Base-by-base conservation (phyloP, 805 yeast species). In the Lipomyces sp. region DNA sequence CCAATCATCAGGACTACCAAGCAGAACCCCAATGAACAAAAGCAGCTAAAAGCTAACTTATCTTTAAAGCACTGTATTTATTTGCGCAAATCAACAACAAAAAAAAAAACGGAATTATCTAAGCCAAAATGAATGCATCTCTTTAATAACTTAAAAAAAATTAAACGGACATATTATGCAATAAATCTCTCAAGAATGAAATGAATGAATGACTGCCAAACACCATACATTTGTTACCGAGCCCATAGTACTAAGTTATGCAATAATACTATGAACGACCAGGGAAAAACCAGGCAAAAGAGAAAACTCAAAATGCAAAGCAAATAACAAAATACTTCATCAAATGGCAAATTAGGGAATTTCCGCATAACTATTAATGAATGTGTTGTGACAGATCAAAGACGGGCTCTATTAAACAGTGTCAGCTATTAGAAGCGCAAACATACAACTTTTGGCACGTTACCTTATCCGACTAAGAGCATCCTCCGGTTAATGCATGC, bases 401-500 rank as follows among this genome's bases (percentile, higher is more conserved):
- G 24, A 15, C 2, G 7, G 6, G 10, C 8, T 10, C n/a, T 15
- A 15, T 24, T 24, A 15, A 42, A 5, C 24, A 4, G 18, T 6
- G 48, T 42, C 48, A 42, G 48, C 8, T 42, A 42, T 15, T 15
- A 15, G 24, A 42, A 6, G 24, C 24, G 24, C 4, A 15, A 8
- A 42, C 24, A 42, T 5, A 1, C 15, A 42, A 15, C 5, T 18
- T 4, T 15, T n/a, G 3, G 18, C 48, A 42, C 48, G 4, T 24
- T 42, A 42, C 48, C 48, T 42, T 42, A 42, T 42, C 8, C 29
- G 48, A n/a, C 24, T 5, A 50, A 57, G 45, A 11, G 7, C 15
- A 35, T 33, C 32, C 32, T 55, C 42, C 58, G 34, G 11, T 33
- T 2, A 53, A 55, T 55, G 42, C 58, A 55, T 24, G 32, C 33